These are phyloP conservation scores for Coemansia nantahalensis DNA, from an alignment of 192 early-diverging fungal species.

Conservation along the genomic window DNA sequence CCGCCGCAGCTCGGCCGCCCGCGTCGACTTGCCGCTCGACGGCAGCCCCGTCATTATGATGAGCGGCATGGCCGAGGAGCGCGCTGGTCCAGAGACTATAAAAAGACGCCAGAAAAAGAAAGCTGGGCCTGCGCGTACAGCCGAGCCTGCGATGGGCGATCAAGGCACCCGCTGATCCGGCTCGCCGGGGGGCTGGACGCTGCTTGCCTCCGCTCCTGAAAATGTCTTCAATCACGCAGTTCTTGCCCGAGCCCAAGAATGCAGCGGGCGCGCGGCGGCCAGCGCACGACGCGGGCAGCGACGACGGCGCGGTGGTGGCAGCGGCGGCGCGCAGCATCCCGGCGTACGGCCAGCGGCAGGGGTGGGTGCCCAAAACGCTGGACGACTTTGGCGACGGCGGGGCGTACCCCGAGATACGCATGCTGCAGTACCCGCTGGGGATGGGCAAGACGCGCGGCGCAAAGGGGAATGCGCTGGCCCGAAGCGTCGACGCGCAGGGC, in stretches of 20 bases:
- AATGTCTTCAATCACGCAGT: constrained; percentile 51
- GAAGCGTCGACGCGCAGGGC: constrained; percentile 89
- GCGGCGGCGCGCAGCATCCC: constrained; percentile 47
- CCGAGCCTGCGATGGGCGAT: too few species aligned
- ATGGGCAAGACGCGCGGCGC: constrained; percentile 75
- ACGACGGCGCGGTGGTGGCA: background rate
- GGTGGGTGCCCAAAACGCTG: constrained; percentile 73
- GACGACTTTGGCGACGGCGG: constrained; percentile 97
- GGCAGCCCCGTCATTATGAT: constrained; percentile 87
- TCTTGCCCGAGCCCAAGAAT: constrained; percentile 50
- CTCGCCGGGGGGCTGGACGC: too few species aligned
- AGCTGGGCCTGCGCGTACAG: too few species aligned
- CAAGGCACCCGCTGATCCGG: too few species aligned
- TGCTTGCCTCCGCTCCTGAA: too few species aligned
- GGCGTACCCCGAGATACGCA: constrained; percentile 91
- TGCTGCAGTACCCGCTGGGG: constrained; percentile 91
- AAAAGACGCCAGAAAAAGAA: too few species aligned
- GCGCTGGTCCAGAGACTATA: too few species aligned
- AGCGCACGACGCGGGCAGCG: background rate
- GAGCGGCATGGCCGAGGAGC: constrained; percentile 85
- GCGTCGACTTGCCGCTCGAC: constrained; percentile 84
- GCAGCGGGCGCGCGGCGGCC: background rate
- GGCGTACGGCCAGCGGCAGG: constrained; percentile 74
- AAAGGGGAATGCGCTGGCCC: constrained; percentile 62
- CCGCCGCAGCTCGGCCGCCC: constrained; percentile 68